Conservation (phyloP, 169 alveolate species). For the Cryptosporidium viatorum region DNA sequence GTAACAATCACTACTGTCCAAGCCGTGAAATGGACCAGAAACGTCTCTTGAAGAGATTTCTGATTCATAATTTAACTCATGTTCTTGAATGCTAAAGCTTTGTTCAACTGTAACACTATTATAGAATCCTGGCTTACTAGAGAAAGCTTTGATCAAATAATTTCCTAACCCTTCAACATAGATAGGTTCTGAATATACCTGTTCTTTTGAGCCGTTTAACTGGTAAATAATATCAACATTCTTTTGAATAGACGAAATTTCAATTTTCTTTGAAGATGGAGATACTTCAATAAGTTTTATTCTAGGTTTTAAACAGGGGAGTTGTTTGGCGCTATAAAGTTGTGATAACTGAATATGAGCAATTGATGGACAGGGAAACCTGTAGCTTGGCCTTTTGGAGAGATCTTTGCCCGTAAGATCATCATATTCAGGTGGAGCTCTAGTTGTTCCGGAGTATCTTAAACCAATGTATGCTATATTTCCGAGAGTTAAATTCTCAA, state of each 20-base stretch:
- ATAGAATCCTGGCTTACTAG: slow-evolving; percentile 28
- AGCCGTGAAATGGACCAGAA: neutral
- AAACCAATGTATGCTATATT: slow-evolving; percentile 43
- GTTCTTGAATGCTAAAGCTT: slow-evolving; percentile 13
- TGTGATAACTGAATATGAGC: slow-evolving; percentile 65
- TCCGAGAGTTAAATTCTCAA: slow-evolving; percentile 22
- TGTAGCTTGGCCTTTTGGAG: slow-evolving; percentile 61
- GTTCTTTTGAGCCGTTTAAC: slow-evolving; percentile 51
- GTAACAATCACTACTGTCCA: neutral
- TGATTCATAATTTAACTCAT: neutral
- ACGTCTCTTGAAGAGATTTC: neutral
- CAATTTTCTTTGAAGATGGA: slow-evolving; percentile 15
- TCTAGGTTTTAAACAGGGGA: slow-evolving; percentile 32
- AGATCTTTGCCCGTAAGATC: slow-evolving; percentile 65
- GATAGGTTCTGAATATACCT: slow-evolving; percentile 47
- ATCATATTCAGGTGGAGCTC: slow-evolving; percentile 69
- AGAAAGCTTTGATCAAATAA: slow-evolving; percentile 35
- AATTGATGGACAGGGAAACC: slow-evolving; percentile 71
- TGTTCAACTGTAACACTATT: neutral
- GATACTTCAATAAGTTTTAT: slow-evolving; percentile 7
- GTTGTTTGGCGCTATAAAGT: slow-evolving; percentile 36
- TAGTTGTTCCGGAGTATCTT: slow-evolving; percentile 67
- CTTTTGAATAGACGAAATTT: slow-evolving; percentile 13
- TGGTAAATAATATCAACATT: slow-evolving; percentile 38
- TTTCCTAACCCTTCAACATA: slow-evolving; percentile 26